Conservation (phyloP, 192 early-diverging fungal genomes). For the Martensiomyces pterosporus region DNA sequence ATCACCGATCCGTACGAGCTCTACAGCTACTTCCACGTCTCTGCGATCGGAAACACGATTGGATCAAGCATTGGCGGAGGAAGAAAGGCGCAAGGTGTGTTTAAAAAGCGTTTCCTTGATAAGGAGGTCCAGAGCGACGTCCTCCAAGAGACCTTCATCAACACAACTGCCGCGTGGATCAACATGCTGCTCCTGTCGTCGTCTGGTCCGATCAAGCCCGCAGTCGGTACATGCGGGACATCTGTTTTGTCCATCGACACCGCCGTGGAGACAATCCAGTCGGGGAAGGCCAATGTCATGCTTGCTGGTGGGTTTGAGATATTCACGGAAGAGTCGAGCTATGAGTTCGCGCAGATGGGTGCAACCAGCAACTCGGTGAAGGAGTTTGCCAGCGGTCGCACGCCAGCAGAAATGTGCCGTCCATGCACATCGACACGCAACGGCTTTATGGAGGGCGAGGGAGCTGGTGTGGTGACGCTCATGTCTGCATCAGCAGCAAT, state of each 20-base stretch:
- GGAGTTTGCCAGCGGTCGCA: conserved; percentile 81
- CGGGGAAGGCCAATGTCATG: conserved; percentile 85
- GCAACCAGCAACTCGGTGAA: conserved; percentile 82
- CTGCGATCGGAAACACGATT: conserved; percentile 82
- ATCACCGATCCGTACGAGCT: conserved; percentile 96
- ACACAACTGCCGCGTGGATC: conserved; percentile 41
- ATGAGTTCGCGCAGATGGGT: conserved; percentile 96
- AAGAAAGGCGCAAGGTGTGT: conserved; percentile 63
- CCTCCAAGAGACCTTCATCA: conserved; percentile 69
- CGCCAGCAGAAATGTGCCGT: conserved; percentile 84
- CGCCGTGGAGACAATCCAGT: conserved; percentile 81
- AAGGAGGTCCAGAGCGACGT: conserved; percentile 79
- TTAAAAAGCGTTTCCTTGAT: conserved; percentile 69
- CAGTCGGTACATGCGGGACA: conserved; percentile 87
- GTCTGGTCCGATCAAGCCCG: conserved; percentile 78
- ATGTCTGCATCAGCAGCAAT: conserved; percentile 83
- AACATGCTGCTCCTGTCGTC: conserved; percentile 91
- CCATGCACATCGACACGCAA: conserved; percentile 81
- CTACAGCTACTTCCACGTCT: conserved; percentile 92
- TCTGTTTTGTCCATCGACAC: conserved; percentile 89
- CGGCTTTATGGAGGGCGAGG: conserved; percentile 92
- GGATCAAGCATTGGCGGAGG: conserved; percentile 88
- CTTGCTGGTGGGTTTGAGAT: conserved; percentile 89
- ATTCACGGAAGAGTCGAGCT: conserved; percentile 79
- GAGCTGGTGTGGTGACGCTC: conserved; percentile 80